Conservation (phyloP, 805 yeast genomes). For the Starmera dryadoides region DNA sequence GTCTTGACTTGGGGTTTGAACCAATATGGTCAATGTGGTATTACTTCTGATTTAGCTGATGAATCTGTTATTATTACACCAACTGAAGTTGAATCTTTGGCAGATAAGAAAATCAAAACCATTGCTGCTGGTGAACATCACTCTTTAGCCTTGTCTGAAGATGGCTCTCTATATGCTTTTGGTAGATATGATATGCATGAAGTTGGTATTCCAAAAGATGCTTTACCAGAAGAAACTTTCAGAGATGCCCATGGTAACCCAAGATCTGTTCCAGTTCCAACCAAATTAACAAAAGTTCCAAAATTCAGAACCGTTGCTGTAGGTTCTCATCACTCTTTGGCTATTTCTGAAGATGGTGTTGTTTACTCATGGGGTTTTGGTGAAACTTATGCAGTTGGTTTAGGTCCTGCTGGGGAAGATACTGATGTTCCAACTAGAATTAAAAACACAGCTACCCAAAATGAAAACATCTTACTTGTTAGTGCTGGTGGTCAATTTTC, state of each 20-base stretch:
- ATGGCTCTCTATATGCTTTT: slow-evolving; percentile 74
- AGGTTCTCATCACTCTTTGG: slow-evolving; percentile 92
- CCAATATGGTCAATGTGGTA: slow-evolving; percentile 95
- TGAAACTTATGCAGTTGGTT: slow-evolving; percentile 93
- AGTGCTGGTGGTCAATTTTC: slow-evolving; percentile 99
- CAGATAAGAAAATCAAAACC: slow-evolving; percentile 45
- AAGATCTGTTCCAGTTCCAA: slow-evolving; percentile 82
- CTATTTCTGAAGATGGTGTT: slow-evolving; percentile 76
- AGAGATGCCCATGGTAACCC: slow-evolving; percentile 74
- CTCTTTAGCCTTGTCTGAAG: slow-evolving; percentile 62
- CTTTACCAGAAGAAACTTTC: slow-evolving; percentile 67
- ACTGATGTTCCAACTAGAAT: slow-evolving; percentile 84
- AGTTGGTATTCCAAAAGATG: slow-evolving; percentile 64
- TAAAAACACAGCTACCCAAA: slow-evolving; percentile 87
- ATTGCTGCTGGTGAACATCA: slow-evolving; percentile 96
- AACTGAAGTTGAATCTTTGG: slow-evolving; percentile 59
- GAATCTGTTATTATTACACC: slow-evolving; percentile 79
- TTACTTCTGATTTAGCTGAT: slow-evolving; percentile 69
- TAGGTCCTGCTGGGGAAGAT: slow-evolving; percentile 84
- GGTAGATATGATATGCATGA: slow-evolving; percentile 95
- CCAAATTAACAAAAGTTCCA: slow-evolving; percentile 54
- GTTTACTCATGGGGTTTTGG: slow-evolving; percentile 97
- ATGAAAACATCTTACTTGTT: slow-evolving; percentile 57
- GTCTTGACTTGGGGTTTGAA: slow-evolving; percentile 93
- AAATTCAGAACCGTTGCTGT: slow-evolving; percentile 55